Evolutionary conservation across 2,329 filamentous ascomycete species (phyloP).

Genomic region (Trichophyton rubrum): DNA sequence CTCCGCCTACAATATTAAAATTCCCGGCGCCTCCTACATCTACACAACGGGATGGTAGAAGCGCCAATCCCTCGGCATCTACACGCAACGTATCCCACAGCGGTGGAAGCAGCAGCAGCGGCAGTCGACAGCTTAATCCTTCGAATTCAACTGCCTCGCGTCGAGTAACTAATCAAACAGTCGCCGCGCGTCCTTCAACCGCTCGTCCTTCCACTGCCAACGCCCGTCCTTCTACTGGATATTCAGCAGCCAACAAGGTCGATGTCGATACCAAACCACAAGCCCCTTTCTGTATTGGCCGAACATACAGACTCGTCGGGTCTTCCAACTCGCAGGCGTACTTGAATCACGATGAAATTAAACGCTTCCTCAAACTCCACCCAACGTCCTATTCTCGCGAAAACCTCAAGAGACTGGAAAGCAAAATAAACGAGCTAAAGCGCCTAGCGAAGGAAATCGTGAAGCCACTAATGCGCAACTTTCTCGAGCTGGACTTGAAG

Average conservation of each 20-base stretch:
- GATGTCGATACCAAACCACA: slow-evolving; percentile 19
- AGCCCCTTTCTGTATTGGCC: slow-evolving; percentile 39
- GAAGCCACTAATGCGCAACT: slow-evolving; percentile 72
- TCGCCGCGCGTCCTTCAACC: slow-evolving; percentile 9
- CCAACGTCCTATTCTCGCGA: slow-evolving; percentile 63
- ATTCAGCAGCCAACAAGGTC: slow-evolving; percentile 8
- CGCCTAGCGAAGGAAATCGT: slow-evolving; percentile 69
- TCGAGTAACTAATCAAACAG: slow-evolving; percentile 6
- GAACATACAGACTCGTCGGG: slow-evolving; percentile 67
- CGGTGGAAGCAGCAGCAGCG: slow-evolving; percentile 11
- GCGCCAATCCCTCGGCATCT: neutral
- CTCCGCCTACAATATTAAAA: slow-evolving; percentile 42
- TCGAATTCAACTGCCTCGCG: slow-evolving; percentile 8
- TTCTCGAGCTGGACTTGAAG: slow-evolving; percentile 64
- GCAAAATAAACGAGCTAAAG: slow-evolving; percentile 79
- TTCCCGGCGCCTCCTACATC: neutral
- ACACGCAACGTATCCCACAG: slow-evolving; percentile 9
- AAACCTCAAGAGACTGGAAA: slow-evolving; percentile 74
- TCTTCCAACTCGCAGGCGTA: slow-evolving; percentile 50
- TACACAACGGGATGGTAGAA: slow-evolving; percentile 11
- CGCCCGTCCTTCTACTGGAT: slow-evolving; percentile 7
- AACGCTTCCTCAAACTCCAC: slow-evolving; percentile 72
- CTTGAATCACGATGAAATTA: slow-evolving; percentile 74
- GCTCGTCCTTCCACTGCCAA: neutral
- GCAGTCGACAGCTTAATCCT: slow-evolving; percentile 3